These are phyloP conservation scores for Lathyrus sativus DNA, from an alignment of 306 rosid species.

Conservation along the genomic window DNA sequence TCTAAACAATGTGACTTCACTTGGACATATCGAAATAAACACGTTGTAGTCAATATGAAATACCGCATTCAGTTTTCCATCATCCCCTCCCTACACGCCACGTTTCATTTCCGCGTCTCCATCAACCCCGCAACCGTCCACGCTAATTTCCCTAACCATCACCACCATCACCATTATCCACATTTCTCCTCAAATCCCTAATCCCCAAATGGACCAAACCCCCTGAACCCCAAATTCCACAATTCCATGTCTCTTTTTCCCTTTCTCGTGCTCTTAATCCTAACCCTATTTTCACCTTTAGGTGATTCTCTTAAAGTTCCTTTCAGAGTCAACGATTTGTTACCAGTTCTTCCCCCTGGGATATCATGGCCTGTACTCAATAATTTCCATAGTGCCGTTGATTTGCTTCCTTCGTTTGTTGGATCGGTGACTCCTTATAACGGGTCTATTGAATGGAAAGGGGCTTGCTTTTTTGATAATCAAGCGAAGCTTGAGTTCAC, in stretches of 20 bases:
- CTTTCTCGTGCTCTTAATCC: conserved; percentile 38
- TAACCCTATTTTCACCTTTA: conserved; percentile 36
- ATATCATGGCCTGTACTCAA: conserved; percentile 95
- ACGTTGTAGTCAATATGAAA: not conserved
- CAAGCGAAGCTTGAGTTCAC: conserved; percentile 69
- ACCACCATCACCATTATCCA: not conserved
- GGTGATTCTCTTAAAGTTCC: conserved; percentile 65
- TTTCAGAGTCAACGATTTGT: conserved; percentile 70
- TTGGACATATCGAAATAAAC: not conserved
- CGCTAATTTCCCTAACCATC: conserved; percentile 5
- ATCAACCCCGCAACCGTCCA: not conserved
- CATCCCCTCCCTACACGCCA: not conserved
- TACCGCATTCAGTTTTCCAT: not conserved
- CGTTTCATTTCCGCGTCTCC: conserved; percentile 26
- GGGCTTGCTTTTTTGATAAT: conserved; percentile 82
- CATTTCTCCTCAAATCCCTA: conserved; percentile 26
- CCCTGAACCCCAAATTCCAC: conserved; percentile 1
- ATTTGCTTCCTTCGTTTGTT: conserved; percentile 83
- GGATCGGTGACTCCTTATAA: conserved; percentile 78
- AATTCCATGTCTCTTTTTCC: conserved; percentile 38
- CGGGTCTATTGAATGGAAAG: conserved; percentile 68
- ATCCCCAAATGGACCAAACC: conserved; percentile 34
- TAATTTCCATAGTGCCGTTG: conserved; percentile 83
- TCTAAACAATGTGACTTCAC: not conserved
- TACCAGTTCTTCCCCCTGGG: conserved; percentile 81